Evolutionary conservation across 305 asterid species (phyloP).

Genomic region (Rubia tinctorum): DNA sequence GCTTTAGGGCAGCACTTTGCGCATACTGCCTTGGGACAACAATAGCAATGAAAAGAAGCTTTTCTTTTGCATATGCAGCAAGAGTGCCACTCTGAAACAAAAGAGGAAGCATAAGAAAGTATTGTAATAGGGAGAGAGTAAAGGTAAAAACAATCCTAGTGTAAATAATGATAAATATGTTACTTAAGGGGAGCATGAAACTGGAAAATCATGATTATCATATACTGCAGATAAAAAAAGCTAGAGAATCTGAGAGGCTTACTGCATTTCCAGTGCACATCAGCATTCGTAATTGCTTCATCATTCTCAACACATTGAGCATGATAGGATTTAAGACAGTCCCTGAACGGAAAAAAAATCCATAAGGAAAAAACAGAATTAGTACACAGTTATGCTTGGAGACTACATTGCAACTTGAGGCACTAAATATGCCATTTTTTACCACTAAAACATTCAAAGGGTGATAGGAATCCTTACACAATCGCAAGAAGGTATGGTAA

Average conservation of each 20-base stretch:
- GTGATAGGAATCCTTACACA: background rate
- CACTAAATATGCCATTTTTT: background rate
- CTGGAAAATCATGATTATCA: background rate
- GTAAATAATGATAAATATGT: background rate
- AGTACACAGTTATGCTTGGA: background rate
- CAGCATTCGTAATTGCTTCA: constrained; percentile 37
- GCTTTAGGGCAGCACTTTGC: constrained; percentile 37
- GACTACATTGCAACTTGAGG: background rate
- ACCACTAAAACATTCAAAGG: background rate
- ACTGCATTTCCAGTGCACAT: constrained; percentile 58
- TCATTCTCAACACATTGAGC: constrained; percentile 53
- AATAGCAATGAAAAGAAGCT: constrained; percentile 57
- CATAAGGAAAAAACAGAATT: background rate
- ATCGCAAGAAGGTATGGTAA: background rate
- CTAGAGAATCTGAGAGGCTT: constrained; percentile 27
- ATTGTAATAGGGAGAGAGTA: background rate
- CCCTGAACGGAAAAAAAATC: constrained; percentile 40
- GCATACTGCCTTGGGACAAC: constrained; percentile 65
- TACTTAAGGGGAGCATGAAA: background rate
- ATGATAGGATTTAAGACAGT: constrained; percentile 77
- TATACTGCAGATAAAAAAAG: background rate
- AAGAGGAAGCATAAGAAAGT: constrained; percentile 4
- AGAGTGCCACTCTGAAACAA: constrained; percentile 69
- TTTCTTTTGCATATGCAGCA: constrained; percentile 48
- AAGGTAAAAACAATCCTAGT: background rate